Evolutionary conservation across 441 rosid genomes (phyloP), one percentile per base, ranked within the genome.

Genomic region (Brassica hybrid): DNA sequence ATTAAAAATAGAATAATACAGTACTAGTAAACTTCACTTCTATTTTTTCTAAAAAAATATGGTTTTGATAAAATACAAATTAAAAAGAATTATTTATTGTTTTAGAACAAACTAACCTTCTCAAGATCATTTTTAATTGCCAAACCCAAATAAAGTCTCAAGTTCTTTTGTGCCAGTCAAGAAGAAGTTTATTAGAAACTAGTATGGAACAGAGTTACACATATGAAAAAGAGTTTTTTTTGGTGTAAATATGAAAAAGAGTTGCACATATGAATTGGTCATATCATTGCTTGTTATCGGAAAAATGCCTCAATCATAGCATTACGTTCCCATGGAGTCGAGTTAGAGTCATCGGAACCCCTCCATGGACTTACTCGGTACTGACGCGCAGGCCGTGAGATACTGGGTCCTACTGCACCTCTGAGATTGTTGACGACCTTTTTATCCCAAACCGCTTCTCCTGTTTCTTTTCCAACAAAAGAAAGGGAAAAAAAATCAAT

Each of bases 391-490:
- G 41, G 72, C 43, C 14, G 10, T 67, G 72, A 67, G 6, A 1
- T 50, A 6, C 72, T 27, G 0, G 43, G 25, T 2, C 1, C 1
- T 67, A 5, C 71, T 7, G 1, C 2, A 25, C 30, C 43, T 3
- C 57, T 73, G 3, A 54, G 2, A 54, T 7, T 54, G 12, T 8
- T 17, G 23, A 54, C 60, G 23, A 65, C 1, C 27, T 36, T 73
- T 21, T 19, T 25, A 14, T 73, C 71, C 56, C 13, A 41, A 74
- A 66, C 30, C 5, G 30, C 13, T 23, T 74, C 54, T 54, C 30
- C 65, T 36, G 14, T 34, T 32, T 32, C 23, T 25, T 65, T 23
- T 8, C 65, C 43, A 16, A 6, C 43, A 50, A 67, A 52, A 14
- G 1, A 6, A 36, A 36, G 8, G 8, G 3, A 8, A 36, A 25